Conservation (phyloP, 1,284 basidiomycete genomes). For the Melampsora larici-populina region DNA sequence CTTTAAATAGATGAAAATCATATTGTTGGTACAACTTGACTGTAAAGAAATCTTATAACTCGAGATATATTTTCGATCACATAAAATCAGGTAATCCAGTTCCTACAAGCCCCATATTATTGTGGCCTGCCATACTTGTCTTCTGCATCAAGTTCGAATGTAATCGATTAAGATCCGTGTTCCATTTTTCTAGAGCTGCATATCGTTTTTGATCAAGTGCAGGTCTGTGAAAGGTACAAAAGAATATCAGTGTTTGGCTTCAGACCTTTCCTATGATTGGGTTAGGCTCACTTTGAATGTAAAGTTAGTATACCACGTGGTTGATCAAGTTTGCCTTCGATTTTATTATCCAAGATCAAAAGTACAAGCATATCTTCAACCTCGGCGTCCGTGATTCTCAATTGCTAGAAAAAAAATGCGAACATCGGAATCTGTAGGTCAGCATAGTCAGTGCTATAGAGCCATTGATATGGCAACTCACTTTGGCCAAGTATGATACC, state of each 20-base stretch:
- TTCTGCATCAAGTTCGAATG: slow-evolving; percentile 71
- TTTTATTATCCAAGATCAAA: slow-evolving; percentile 89
- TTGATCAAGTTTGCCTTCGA: slow-evolving; percentile 93
- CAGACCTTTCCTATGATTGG: background rate
- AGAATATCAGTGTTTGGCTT: slow-evolving; percentile 32
- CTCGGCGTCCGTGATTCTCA: slow-evolving; percentile 79
- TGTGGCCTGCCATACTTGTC: slow-evolving; percentile 43
- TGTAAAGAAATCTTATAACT: too few species aligned
- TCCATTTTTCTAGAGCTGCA: slow-evolving; percentile 74
- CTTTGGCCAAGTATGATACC: slow-evolving; percentile 46
- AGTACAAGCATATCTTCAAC: slow-evolving; percentile 90
- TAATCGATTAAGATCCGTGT: slow-evolving; percentile 68
- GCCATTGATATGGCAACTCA: background rate
- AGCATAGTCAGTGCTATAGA: background rate
- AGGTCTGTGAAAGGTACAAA: slow-evolving; percentile 60
- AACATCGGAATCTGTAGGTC: background rate
- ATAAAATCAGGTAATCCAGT: background rate
- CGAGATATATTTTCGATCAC: background rate
- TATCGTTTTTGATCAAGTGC: slow-evolving; percentile 79
- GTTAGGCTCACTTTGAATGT: slow-evolving; percentile 57
- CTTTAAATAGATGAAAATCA: too few species aligned
- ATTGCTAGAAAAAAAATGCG: slow-evolving; percentile 64
- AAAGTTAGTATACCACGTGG: slow-evolving; percentile 86
- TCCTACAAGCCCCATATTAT: background rate
- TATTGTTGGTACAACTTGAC: too few species aligned